Conservation (phyloP, 2,329 filamentous ascomycete species). For the Aspergillus fructus region DNA sequence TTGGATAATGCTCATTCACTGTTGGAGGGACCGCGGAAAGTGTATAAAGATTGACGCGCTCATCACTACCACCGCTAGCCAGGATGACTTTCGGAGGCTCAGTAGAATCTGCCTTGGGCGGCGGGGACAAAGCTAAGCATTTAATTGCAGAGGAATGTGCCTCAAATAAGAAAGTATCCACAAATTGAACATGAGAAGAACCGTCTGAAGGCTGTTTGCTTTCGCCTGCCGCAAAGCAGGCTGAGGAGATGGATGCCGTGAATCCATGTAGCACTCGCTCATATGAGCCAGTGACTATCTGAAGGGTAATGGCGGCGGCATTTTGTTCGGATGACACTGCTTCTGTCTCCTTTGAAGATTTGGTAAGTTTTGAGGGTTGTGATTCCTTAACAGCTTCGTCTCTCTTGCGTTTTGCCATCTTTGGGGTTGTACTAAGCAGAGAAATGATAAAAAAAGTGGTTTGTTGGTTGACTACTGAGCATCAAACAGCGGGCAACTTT, state of each 20-base stretch:
- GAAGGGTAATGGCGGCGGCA: slow-evolving; percentile 60
- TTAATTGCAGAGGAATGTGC: slow-evolving; percentile 88
- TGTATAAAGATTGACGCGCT: slow-evolving; percentile 92
- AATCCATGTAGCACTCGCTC: slow-evolving; percentile 90
- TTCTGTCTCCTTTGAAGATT: slow-evolving; percentile 26
- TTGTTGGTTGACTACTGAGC: neutral
- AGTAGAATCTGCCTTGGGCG: slow-evolving; percentile 57
- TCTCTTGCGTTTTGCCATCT: slow-evolving; percentile 49
- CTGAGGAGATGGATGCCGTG: slow-evolving; percentile 65
- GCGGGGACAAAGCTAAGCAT: slow-evolving; percentile 80
- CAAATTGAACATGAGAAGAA: slow-evolving; percentile 60
- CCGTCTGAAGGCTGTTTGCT: slow-evolving; percentile 26
- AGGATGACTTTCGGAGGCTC: slow-evolving; percentile 77
- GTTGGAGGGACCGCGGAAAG: slow-evolving; percentile 69
- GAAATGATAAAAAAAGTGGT: neutral
- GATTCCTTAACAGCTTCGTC: slow-evolving; percentile 31
- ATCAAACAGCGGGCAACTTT: slow-evolving; percentile 21
- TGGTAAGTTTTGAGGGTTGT: slow-evolving; percentile 34
- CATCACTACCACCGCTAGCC: slow-evolving; percentile 88
- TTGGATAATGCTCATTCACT: slow-evolving; percentile 54
- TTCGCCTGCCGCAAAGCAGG: slow-evolving; percentile 25
- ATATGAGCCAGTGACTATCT: slow-evolving; percentile 91
- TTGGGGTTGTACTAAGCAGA: neutral
- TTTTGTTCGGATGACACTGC: slow-evolving; percentile 20
- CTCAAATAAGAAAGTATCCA: slow-evolving; percentile 93